Conservation (phyloP, 108 stramenopile species). For the Cyclostephanos tholiformis region DNA sequence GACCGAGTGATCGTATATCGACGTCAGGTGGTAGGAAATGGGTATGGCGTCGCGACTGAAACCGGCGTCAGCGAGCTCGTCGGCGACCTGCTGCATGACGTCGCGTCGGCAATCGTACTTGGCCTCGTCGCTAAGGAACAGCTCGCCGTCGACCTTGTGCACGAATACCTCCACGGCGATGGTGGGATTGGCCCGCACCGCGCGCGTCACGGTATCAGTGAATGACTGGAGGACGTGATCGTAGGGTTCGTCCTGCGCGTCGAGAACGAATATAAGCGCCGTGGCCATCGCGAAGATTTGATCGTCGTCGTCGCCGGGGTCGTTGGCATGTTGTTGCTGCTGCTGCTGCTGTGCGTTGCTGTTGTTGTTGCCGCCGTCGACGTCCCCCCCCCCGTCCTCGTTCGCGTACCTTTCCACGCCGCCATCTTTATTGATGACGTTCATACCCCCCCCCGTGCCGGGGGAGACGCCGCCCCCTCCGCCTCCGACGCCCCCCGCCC, state of each 20-base stretch:
- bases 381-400: background rate
- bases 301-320: constrained; percentile 7
- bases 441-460: background rate
- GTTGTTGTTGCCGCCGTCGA: background rate
- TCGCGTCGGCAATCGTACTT: constrained; percentile 96
- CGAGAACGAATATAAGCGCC: constrained; percentile 84
- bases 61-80: constrained; percentile 86
- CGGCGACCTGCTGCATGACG: constrained; percentile 87
- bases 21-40: constrained; percentile 92
- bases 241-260: constrained; percentile 92
- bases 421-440: background rate
- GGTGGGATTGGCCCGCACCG: constrained; percentile 83
- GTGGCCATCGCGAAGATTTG: constrained; percentile 60
- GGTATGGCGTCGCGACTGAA: constrained; percentile 74
- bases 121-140: constrained; percentile 95
- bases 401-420: constrained; percentile 9
- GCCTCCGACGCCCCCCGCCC: constrained; percentile 4
- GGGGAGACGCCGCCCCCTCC: constrained; percentile 5
- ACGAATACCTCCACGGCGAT: constrained; percentile 96
- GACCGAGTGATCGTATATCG: constrained; percentile 97
- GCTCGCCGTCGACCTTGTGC: constrained; percentile 99
- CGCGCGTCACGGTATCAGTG: constrained; percentile 87
- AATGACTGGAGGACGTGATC: constrained; percentile 87
- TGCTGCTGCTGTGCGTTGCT: constrained; percentile 10
- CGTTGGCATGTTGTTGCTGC: constrained; percentile 10